phyloP scores from a whole-genome alignment of 805 yeast species.

The Tetrapisispora pingtungensis region DNA sequence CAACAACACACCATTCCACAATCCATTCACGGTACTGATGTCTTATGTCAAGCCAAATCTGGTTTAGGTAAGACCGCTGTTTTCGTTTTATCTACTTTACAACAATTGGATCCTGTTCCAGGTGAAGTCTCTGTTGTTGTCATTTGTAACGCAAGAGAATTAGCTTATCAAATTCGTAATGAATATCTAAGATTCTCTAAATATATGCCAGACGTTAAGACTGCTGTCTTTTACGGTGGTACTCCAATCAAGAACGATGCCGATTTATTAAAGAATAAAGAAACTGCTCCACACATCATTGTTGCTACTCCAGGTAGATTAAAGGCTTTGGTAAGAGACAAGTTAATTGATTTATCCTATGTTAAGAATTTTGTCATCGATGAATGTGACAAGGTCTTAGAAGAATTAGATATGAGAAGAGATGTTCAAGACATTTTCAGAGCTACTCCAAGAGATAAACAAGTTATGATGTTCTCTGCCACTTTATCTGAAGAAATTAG shows the following conservation, averaged over 20 bases:
- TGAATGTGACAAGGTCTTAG: no score
- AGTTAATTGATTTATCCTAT: no score
- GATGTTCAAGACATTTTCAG: no score
- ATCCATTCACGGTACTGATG: slow-evolving; percentile 95
- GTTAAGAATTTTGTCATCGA: no score
- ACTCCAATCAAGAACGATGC: slow-evolving; percentile 74
- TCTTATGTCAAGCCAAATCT: slow-evolving; percentile 96
- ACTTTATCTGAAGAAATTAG: no score
- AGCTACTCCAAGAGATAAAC: no score
- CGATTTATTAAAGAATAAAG: slow-evolving; percentile 82
- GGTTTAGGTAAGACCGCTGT: slow-evolving; percentile 99
- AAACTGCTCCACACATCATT: slow-evolving; percentile 94
- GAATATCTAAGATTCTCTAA: slow-evolving; percentile 96
- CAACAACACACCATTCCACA: slow-evolving; percentile 98
- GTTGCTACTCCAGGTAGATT: no score
- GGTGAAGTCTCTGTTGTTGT: slow-evolving; percentile 94
- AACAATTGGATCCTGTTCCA: slow-evolving; percentile 93
- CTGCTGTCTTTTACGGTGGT: slow-evolving; percentile 97
- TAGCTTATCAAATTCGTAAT: slow-evolving; percentile 95
- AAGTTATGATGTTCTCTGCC: no score
- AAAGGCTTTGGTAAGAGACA: no score
- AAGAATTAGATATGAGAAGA: no score
- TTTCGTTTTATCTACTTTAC: slow-evolving; percentile 88
- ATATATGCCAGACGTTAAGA: slow-evolving; percentile 95
- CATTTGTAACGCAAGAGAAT: slow-evolving; percentile 95